Evolutionary conservation across 164 flowering plant species (phyloP).

Genomic region (Cinnamomum micranthum): DNA sequence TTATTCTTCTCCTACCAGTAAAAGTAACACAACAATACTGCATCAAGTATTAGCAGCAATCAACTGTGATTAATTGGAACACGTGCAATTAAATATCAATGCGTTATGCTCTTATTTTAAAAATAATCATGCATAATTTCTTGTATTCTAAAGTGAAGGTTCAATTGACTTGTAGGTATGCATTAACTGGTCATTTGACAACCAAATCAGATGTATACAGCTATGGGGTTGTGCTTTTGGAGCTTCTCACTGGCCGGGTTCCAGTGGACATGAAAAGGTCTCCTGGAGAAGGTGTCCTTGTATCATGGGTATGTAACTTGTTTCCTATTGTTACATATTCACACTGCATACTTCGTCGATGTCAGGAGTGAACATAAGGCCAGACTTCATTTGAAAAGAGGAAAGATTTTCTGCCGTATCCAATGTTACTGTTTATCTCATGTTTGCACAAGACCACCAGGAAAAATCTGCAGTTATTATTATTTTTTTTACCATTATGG

Average conservation of each 20-base stretch:
- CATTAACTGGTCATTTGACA: slow-evolving; percentile 92
- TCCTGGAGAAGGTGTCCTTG: slow-evolving; percentile 85
- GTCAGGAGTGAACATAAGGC: no score
- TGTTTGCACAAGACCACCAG: no score
- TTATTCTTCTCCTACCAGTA: no score
- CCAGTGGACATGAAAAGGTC: slow-evolving; percentile 89
- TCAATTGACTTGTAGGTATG: slow-evolving; percentile 53
- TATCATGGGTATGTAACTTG: slow-evolving; percentile 66
- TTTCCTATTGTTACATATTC: not conserved
- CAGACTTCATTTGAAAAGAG: no score
- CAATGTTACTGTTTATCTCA: no score
- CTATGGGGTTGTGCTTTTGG: slow-evolving; percentile 96
- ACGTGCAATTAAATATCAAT: not conserved
- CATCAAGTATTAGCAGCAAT: no score
- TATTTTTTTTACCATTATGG: no score
- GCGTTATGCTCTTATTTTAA: not conserved
- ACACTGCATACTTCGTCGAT: no score
- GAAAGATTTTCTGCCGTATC: no score
- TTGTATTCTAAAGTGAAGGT: not conserved
- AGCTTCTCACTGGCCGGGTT: slow-evolving; percentile 90
- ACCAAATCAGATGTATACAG: slow-evolving; percentile 98
- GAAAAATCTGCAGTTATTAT: no score
- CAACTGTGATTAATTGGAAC: not conserved
- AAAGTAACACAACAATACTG: no score
- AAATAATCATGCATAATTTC: no score